These are phyloP conservation scores for Pseudogymnoascus sp. DNA, from an alignment of 2,329 filamentous ascomycete species.

Conservation along the genomic window DNA sequence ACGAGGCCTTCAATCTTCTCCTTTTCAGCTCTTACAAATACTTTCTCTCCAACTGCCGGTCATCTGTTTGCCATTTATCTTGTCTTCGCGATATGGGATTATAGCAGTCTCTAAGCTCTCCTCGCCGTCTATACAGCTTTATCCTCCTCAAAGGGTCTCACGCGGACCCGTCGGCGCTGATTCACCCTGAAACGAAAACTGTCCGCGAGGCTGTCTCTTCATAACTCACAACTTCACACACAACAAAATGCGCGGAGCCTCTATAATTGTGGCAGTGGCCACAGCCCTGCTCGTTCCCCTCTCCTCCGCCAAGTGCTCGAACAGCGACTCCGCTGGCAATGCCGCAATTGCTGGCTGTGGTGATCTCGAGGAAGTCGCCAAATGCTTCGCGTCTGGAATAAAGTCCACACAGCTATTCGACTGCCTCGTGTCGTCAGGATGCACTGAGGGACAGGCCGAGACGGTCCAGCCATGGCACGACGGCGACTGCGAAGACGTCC, in stretches of 20 bases:
- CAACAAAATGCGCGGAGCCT: background rate
- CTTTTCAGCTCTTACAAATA: background rate
- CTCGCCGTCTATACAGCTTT: background rate
- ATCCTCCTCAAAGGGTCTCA: background rate
- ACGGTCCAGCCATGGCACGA: background rate
- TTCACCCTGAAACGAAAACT: background rate
- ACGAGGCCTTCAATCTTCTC: background rate
- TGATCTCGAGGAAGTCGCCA: background rate
- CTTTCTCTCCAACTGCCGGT: background rate
- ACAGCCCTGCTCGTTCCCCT: slow-evolving; percentile 2
- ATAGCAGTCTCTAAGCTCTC: background rate
- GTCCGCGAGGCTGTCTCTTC: background rate
- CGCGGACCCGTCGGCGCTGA: background rate
- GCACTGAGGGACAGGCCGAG: background rate
- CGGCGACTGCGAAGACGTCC: background rate
- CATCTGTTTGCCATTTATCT: background rate
- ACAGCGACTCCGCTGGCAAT: background rate
- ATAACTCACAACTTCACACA: background rate
- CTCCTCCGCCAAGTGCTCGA: background rate
- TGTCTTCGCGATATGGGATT: background rate
- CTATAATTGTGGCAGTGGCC: background rate
- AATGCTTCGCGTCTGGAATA: background rate
- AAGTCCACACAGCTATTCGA: background rate
- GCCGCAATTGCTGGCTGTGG: background rate
- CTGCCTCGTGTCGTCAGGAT: background rate